Conservation (phyloP, 176 grass and related monocot species). For the Luzula sylvatica region DNA sequence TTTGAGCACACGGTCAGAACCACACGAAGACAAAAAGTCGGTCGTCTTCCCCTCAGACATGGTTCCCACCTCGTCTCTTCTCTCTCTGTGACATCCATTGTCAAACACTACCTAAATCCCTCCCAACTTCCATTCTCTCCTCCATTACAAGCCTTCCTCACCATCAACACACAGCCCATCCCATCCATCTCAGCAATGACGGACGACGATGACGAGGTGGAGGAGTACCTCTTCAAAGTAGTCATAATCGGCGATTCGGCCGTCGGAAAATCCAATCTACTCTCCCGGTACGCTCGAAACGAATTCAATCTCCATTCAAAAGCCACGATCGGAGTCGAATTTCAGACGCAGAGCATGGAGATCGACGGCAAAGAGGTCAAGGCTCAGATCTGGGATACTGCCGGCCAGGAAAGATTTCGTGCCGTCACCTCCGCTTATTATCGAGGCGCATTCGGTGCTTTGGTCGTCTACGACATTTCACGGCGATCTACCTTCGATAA, state of each 20-base stretch:
- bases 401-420: conserved; percentile 11
- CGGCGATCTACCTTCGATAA: conserved; percentile 19
- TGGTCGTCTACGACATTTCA: conserved; percentile 19
- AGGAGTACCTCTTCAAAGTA: conserved; percentile 22
- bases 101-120: background rate
- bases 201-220: conserved; percentile 19
- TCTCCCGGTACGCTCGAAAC: conserved; percentile 14
- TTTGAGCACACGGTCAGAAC: no score
- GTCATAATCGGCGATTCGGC: conserved; percentile 20
- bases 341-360: conserved; percentile 24
- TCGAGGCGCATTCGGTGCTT: conserved; percentile 16
- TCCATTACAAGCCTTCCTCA: background rate
- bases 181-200: conserved; percentile 3
- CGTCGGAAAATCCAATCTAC: conserved; percentile 14
- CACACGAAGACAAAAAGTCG: no score
- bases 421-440: conserved; percentile 20
- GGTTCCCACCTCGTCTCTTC: conserved; percentile 1
- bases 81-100: conserved; percentile 4
- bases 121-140: background rate
- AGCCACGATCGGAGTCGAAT: conserved; percentile 16
- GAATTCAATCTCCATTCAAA: conserved; percentile 24
- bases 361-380: conserved; percentile 22
- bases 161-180: background rate
- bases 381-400: conserved; percentile 24
- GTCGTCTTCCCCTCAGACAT: background rate